phyloP scores from a whole-genome alignment of 495 filamentous ascomycete genomes.

The Tuber magnatum region DNA sequence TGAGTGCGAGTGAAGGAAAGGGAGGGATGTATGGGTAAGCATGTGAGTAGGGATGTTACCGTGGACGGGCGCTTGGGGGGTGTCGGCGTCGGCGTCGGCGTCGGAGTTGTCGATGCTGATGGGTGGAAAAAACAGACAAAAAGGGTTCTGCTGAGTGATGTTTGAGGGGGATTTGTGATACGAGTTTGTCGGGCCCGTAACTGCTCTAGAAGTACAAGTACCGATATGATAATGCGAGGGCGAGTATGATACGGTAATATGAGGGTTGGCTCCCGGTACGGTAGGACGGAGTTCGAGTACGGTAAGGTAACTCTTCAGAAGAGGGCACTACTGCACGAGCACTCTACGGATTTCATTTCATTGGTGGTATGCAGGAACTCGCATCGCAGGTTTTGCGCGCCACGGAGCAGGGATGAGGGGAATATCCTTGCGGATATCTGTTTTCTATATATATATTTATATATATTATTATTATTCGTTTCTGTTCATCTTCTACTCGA shows the following conservation, averaged over 20 bases:
- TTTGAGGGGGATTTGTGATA: not conserved
- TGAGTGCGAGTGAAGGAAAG: not conserved
- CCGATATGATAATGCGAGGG: not conserved
- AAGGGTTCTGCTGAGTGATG: not conserved
- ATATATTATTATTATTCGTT: too few species aligned
- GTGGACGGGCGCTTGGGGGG: conserved; percentile 3
- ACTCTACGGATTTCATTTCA: not conserved
- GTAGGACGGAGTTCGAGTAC: too few species aligned
- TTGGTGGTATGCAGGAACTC: conserved; percentile 33
- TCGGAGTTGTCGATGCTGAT: not conserved
- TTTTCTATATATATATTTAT: too few species aligned
- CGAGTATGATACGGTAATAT: too few species aligned
- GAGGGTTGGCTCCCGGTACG: too few species aligned
- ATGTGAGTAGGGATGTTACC: not conserved
- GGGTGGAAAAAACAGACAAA: not conserved
- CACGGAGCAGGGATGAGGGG: conserved; percentile 3
- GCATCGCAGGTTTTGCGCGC: conserved; percentile 28
- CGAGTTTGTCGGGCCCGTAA: not conserved
- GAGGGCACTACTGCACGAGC: not conserved
- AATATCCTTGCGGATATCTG: not conserved
- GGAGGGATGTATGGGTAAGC: not conserved
- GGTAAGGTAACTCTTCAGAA: not conserved
- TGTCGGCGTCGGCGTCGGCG: not conserved
- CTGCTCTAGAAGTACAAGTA: not conserved
- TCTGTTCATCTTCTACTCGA: too few species aligned